Evolutionary conservation across 2,329 filamentous ascomycete species (phyloP).

Genomic region (Chrysoporthe cubensis): DNA sequence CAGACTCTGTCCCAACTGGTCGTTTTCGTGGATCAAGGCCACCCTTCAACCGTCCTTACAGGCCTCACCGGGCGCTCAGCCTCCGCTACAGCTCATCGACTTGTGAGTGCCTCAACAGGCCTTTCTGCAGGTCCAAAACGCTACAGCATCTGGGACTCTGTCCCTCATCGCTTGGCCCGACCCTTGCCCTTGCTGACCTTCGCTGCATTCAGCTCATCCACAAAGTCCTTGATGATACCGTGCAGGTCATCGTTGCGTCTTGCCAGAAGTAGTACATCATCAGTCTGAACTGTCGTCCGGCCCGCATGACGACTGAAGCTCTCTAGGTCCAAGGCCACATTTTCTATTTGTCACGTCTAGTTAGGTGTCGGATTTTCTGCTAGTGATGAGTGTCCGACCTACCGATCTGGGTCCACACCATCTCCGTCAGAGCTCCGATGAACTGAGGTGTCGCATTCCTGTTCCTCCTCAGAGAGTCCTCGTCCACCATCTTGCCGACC

Average conservation of each 20-base stretch:
- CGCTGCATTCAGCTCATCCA: constrained; percentile 62
- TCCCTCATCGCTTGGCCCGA: constrained; percentile 36
- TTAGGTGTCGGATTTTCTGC: not conserved
- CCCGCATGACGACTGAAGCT: constrained; percentile 74
- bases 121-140: not conserved
- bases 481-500: constrained; percentile 86
- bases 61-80: not conserved
- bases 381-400: constrained; percentile 33
- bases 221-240: constrained; percentile 70
- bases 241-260: constrained; percentile 86
- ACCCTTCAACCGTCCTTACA: not conserved
- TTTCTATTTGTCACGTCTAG: constrained; percentile 46
- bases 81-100: not conserved
- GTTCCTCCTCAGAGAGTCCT: constrained; percentile 72
- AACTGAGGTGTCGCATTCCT: constrained; percentile 92
- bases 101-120: not conserved
- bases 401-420: constrained; percentile 89
- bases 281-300: constrained; percentile 76
- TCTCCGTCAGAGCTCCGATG: constrained; percentile 82
- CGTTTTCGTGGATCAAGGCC: not conserved
- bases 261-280: constrained; percentile 86
- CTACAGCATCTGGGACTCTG: not conserved
- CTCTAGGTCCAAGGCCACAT: constrained; percentile 60
- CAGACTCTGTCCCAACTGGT: not conserved
- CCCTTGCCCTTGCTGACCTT: constrained; percentile 36